phyloP scores from a whole-genome alignment of 129 eudicot species.

The Ambrosia artemisiifolia region DNA sequence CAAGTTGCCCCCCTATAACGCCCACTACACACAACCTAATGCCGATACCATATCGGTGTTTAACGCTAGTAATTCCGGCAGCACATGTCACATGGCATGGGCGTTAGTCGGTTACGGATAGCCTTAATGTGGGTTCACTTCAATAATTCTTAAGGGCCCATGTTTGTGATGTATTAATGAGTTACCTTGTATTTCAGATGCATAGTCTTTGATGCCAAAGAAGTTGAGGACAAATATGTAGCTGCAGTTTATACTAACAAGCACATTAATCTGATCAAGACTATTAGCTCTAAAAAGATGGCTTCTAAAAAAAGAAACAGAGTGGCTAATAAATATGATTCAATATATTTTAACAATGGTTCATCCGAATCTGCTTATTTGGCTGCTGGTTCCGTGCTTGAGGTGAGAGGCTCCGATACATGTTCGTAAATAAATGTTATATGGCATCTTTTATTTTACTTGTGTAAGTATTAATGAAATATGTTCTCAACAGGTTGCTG shows the following conservation, averaged over 20 bases:
- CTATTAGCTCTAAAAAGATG: slow-evolving; percentile 55
- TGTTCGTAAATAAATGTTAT: background rate
- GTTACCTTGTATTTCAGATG: slow-evolving; percentile 50
- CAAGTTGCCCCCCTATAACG: no score
- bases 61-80: no score
- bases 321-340: slow-evolving; percentile 57
- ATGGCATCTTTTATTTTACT: background rate
- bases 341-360: slow-evolving; percentile 85
- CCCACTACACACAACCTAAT: no score
- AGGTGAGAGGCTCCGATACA: slow-evolving; percentile 40
- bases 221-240: slow-evolving; percentile 54
- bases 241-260: slow-evolving; percentile 70
- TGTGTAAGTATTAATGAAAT: background rate
- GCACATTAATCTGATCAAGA: slow-evolving; percentile 68
- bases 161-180: no score
- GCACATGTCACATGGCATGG: no score
- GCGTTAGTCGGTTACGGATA: no score
- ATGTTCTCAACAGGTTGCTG: slow-evolving; percentile 56
- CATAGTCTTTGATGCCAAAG: slow-evolving; percentile 64
- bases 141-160: no score
- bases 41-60: no score
- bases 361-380: slow-evolving; percentile 93
- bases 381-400: slow-evolving; percentile 88
- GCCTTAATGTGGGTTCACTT: no score
- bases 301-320: slow-evolving; percentile 37